Evolutionary conservation across 2,329 filamentous ascomycete species (phyloP).

Genomic region (Chrysosporium keratinophilum): DNA sequence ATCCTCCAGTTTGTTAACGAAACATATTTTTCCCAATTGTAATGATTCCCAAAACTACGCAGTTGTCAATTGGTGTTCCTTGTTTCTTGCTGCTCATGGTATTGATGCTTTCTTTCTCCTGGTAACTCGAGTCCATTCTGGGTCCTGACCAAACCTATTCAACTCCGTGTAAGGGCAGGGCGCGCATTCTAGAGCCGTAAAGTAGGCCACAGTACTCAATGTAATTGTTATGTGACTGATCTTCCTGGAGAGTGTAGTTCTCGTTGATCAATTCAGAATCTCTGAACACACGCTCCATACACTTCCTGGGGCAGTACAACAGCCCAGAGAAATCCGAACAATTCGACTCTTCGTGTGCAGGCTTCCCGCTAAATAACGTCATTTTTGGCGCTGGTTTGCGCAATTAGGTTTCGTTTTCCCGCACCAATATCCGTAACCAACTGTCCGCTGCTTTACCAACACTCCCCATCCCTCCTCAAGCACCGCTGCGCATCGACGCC

Average conservation of each 20-base stretch:
- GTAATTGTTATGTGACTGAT: no score
- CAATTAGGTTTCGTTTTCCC: background rate
- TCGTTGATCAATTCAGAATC: no score
- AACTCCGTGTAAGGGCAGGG: no score
- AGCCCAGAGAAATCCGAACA: no score
- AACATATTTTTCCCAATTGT: conserved; percentile 5
- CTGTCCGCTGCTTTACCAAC: background rate
- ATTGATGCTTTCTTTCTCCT: background rate
- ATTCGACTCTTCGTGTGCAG: no score
- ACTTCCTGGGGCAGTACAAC: no score
- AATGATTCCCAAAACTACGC: background rate
- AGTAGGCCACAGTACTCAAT: no score
- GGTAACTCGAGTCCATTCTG: no score
- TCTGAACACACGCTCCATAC: no score
- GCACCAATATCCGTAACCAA: background rate
- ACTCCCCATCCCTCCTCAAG: background rate
- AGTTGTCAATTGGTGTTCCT: background rate
- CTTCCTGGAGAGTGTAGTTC: no score
- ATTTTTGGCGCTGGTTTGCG: background rate
- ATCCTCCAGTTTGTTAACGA: conserved; percentile 9
- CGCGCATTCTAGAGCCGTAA: no score
- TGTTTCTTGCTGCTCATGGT: background rate
- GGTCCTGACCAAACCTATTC: no score
- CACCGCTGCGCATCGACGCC: background rate
- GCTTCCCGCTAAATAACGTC: background rate